Percentiles rank a stretch among this genome's conserved stretches.
Evolutionary conservation across 345 rosid genomes (phyloP).

Genomic region (Pseudoturritis turrita): DNA sequence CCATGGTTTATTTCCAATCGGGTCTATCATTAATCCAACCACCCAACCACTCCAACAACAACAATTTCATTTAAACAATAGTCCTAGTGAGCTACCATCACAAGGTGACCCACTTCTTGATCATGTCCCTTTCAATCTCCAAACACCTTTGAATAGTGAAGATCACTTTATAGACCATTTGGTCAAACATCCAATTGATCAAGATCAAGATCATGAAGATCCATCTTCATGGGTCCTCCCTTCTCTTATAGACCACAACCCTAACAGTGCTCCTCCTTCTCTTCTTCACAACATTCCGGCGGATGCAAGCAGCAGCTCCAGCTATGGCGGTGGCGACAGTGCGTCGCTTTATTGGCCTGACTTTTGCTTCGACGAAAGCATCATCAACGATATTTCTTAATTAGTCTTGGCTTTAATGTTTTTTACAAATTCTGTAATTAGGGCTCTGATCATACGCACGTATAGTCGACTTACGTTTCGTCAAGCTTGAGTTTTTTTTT

Average conservation of each 20-base stretch:
- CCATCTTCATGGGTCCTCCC: slow-evolving; percentile 32
- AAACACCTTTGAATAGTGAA: slow-evolving; percentile 32
- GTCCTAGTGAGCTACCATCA: slow-evolving; percentile 22
- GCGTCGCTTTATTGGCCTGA: slow-evolving; percentile 32
- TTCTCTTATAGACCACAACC: slow-evolving; percentile 27
- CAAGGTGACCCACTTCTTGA: slow-evolving; percentile 32
- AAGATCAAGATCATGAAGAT: slow-evolving; percentile 10
- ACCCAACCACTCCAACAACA: slow-evolving; percentile 35
- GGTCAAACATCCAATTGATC: slow-evolving; percentile 25
- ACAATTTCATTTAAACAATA: slow-evolving; percentile 22
- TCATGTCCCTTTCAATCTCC: slow-evolving; percentile 34
- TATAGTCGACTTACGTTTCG: background rate
- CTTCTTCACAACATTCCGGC: slow-evolving; percentile 13
- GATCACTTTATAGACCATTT: slow-evolving; percentile 16
- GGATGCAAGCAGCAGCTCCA: slow-evolving; percentile 31
- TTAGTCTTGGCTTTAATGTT: background rate
- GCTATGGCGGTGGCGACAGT: slow-evolving; percentile 25
- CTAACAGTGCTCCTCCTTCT: background rate
- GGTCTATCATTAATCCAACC: slow-evolving; percentile 16
- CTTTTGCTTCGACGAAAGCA: slow-evolving; percentile 33
- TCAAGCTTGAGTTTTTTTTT: slow-evolving; percentile 1
- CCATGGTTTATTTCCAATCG: slow-evolving; percentile 16
- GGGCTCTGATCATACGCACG: background rate
- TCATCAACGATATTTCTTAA: slow-evolving; percentile 27
- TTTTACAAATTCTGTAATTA: background rate